Base-by-base conservation (phyloP, 345 rosid genomes). In the Aquilaria malaccensis region DNA sequence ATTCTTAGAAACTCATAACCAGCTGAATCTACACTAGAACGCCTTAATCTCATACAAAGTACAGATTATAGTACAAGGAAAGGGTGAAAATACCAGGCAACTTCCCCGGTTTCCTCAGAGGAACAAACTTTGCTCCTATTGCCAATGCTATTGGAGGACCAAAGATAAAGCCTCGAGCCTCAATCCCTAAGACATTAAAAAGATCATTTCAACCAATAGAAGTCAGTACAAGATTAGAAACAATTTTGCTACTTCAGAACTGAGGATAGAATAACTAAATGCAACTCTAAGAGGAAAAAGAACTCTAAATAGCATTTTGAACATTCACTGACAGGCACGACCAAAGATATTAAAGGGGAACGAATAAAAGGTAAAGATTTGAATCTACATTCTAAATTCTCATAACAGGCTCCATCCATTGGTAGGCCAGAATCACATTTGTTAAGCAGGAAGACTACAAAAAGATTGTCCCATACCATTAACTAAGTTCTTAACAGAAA, bases 101-200 rank as follows among this genome's bases (percentile, higher is more conserved):
- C 69, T 94, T 94, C 77, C 70, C 82, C 30, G 97, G 99, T 77
- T 94, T 94, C 33, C 99, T 83, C 58, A 94, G 59, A 43, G 97
- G 97, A 71, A 94, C 93, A 50, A 94, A 94, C 76, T 94, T 94
- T 10, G 99, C 99, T 68, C 97, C 97, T 52, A 91, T 94, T 7
- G 97, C 99, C 79, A 94, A 71, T 9, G 99, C 99, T 32, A 90
- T 91, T 37, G 99, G 88, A 72, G 96, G 93, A 54, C 97, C 99
- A 37, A 94, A 94, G 29, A 94, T 74, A 65, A 94, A 94, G 46
- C 99, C 99, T 4, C 99, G 83, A 50, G 99, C 97, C 71, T 94
- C 99, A 60, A 94, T 82, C 54, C 99, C 99, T 94, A 22, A 22
- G 85, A 47, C 67, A 60, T 50, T 52, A 11, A 60, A 1, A 58